Conservation (phyloP, 306 rosid species). For the Sphenostylis stenocarpa region DNA sequence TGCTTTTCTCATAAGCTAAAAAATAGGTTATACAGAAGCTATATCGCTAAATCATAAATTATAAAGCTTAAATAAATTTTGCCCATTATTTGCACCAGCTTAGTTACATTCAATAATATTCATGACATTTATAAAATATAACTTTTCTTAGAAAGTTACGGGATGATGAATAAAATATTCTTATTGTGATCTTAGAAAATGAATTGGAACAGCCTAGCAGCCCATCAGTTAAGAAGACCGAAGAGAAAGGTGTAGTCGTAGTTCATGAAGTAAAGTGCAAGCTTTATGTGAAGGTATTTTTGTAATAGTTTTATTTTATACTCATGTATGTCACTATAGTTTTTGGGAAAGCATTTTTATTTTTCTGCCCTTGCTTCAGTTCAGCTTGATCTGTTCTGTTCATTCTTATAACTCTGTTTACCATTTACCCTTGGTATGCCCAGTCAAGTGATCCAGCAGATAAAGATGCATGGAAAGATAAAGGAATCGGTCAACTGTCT, state of each 20-base stretch:
- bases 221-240: conserved; percentile 87
- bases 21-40: not conserved
- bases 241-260: conserved; percentile 83
- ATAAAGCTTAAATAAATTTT: not conserved
- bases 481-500: conserved; percentile 84
- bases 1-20: not conserved
- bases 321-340: not conserved
- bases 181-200: conserved; percentile 53
- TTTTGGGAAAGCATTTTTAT: conserved; percentile 9
- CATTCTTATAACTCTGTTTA: conserved; percentile 4
- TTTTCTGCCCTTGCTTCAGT: conserved; percentile 5
- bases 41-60: not conserved
- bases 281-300: conserved; percentile 83
- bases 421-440: conserved; percentile 27
- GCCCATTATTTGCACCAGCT: not conserved
- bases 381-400: conserved; percentile 12
- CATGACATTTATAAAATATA: conserved; percentile 23
- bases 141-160: conserved; percentile 14
- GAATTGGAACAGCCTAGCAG: conserved; percentile 87
- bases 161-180: conserved; percentile 16
- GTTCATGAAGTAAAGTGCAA: conserved; percentile 98
- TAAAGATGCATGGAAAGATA: conserved; percentile 89
- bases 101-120: not conserved
- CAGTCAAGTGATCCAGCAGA: conserved; percentile 89
- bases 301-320: not conserved